phyloP scores from a whole-genome alignment of 129 eudicot genomes.

The Ambrosia artemisiifolia region DNA sequence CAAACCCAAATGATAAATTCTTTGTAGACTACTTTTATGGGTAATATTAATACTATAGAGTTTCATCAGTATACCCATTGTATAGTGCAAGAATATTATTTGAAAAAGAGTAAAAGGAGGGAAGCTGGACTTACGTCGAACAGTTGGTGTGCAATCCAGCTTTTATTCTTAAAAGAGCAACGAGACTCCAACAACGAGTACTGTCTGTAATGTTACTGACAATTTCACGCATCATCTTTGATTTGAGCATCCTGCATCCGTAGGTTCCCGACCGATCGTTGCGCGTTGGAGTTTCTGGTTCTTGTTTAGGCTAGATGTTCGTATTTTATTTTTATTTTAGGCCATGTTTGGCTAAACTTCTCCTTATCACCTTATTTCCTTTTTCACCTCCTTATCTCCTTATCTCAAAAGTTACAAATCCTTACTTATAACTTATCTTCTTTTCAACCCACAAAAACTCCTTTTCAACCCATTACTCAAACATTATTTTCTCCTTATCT shows the following conservation, averaged over 20 bases:
- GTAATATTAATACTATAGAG: neutral
- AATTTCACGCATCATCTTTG: neutral
- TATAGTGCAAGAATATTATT: neutral
- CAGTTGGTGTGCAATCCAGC: slow-evolving; percentile 40
- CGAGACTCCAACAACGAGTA: neutral
- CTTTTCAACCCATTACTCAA: too few relatives aligned
- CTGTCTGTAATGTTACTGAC: too few relatives aligned
- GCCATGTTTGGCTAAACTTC: too few relatives aligned
- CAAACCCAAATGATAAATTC: slow-evolving; percentile 5
- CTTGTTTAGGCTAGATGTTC: too few relatives aligned
- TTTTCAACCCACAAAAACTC: too few relatives aligned
- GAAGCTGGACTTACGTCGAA: slow-evolving; percentile 28
- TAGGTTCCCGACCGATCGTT: neutral
- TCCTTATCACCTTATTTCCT: too few relatives aligned
- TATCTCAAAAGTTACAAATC: too few relatives aligned
- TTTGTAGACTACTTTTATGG: neutral
- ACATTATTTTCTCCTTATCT: too few relatives aligned
- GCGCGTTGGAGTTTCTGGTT: neutral
- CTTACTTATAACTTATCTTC: too few relatives aligned
- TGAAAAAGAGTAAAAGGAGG: neutral
- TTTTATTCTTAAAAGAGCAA: neutral
- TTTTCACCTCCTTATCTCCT: too few relatives aligned
- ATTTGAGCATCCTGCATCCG: neutral
- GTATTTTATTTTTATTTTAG: too few relatives aligned
- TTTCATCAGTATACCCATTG: slow-evolving; percentile 23